Base-by-base conservation (phyloP, 2,329 filamentous ascomycete species). In the Colletotrichum higginsianum region DNA sequence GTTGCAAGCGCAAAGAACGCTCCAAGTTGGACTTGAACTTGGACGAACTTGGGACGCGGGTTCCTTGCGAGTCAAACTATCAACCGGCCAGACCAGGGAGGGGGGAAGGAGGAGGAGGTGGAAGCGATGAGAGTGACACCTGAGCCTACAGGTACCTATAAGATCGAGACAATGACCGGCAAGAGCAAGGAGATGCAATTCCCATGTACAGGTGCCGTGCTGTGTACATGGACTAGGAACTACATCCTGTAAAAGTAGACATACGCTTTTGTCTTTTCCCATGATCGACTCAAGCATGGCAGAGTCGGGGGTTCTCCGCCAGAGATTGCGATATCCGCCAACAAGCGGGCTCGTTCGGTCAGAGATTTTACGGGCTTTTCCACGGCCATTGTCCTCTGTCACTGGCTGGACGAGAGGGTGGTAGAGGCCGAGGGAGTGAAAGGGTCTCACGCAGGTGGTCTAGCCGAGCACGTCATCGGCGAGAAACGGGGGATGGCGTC, bases 301-400 rank as follows among this genome's bases (percentile, higher is more conserved):
- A 62, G 46, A 61, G 35, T 4, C 23, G 65, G 11, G 21, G 50
- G 12, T 38, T n/a, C 12, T 42, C 30, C 21, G 26, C 40, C 50
- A 71, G 46, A 62, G 52, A 60, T 71, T 67, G 16, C 64, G n/a
- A 61, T 62, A 67, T 23, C 57, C 68, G 64, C 64, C 30, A 58
- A 42, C 55, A 30, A 30, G 47, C 60, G 35, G 46, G 30, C 15
- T 26, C 13, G 15, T 15, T 52, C 55, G 55, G 44, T 61, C 68
- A 71, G 57, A 58, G 26, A 52, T 62, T 49, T 61, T 44, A 40
- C 4, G n/a, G 18, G 44, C 16, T 55, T 53, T 53, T 26, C 38
- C 23, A 35, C 23, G n/a, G 35, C 35, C 9, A 38, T 30, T 30
- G 30, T 30, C 30, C 9, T 35, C 30, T 35, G 30, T 35, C 30